phyloP scores from a whole-genome alignment of 78 protist genomes.

The Cavenderia fasciculata region DNA sequence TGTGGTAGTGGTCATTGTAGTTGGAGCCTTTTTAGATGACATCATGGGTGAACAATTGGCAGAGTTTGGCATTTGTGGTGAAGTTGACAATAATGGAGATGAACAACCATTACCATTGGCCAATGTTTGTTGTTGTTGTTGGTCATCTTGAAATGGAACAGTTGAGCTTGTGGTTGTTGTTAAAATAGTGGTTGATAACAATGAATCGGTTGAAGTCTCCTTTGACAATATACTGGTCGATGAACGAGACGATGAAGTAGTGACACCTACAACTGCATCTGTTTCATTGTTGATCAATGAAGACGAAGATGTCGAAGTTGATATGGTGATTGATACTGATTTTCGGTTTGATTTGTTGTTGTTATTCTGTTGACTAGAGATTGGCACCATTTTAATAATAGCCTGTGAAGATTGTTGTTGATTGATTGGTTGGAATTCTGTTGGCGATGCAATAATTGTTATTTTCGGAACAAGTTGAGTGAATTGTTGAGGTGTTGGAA shows the following conservation, averaged over 20 bases:
- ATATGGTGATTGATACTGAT: slow-evolving; percentile 52
- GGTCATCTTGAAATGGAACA: not conserved
- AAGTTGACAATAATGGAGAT: not conserved
- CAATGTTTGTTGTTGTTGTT: not conserved
- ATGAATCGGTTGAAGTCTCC: slow-evolving; percentile 7
- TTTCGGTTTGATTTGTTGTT: slow-evolving; percentile 3
- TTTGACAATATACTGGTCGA: slow-evolving; percentile 7
- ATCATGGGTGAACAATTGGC: too few relatives aligned
- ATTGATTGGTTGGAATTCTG: not conserved
- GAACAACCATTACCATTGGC: not conserved
- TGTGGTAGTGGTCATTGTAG: not conserved
- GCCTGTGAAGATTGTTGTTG: not conserved
- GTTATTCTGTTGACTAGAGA: not conserved
- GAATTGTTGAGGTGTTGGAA: not conserved
- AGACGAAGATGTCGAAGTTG: slow-evolving; percentile 31
- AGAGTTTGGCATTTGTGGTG: slow-evolving; percentile 1
- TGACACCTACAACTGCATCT: not conserved
- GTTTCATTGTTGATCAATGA: not conserved
- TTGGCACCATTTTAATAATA: not conserved
- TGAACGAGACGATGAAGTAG: not conserved
- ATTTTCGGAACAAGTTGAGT: not conserved
- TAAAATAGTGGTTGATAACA: slow-evolving; percentile 8
- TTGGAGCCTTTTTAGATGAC: slow-evolving; percentile 1
- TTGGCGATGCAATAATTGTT: not conserved
- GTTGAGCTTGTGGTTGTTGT: slow-evolving; percentile 4